Base-by-base conservation (phyloP, 225 moss, liverwort and hornwort genomes). In the Lunularia cruciata region DNA sequence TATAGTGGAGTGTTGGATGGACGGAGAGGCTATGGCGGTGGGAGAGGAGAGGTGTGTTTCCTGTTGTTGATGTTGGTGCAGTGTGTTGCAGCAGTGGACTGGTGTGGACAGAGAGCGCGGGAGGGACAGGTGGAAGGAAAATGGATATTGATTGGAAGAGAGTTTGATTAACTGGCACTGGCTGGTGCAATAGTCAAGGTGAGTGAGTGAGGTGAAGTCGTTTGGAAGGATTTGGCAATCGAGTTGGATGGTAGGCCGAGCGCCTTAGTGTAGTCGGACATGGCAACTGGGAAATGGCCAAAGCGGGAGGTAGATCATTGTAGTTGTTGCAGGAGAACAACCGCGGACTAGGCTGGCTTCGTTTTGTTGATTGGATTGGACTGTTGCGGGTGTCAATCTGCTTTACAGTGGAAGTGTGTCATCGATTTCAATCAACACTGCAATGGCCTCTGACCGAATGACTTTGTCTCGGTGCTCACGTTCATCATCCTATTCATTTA, bases 401-500 rank as follows among this genome's bases (percentile, higher is more conserved):
- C 45, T 45, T 45, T 45, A 45, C 45, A 45, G 45, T 45, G 45
- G 45, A 18, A 45, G 45, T 45, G 45, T 45, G 45, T 45, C 51
- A 51, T 20, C n/a, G 1, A 16, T 16, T 2, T 7, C 18, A 5
- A 1, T 51, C 51, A 16, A 22, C 15, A 51, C 7, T 16, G 51
- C 22, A 1, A 2, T 20, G n/a, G 51, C 15, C 8, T 51, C 52
- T 53, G 57, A 57, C 27, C 31, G 57, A 57, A 57, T 13, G 57
- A 57, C 26, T 28, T 31, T 3, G 57, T 14, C 57, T 57, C 31
- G 57, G 57, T 20, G 20, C 57, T 5, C 31, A 11, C 27, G 31
- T 57, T 28, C 57, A 57, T 57, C 13, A 31, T 57, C 57, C 57
- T 9, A 31, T 28, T 57, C 28, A 28, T 57, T 28, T 57, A 27